Conservation (phyloP, 257 asterid genomes). For the Primulina eburnea region DNA sequence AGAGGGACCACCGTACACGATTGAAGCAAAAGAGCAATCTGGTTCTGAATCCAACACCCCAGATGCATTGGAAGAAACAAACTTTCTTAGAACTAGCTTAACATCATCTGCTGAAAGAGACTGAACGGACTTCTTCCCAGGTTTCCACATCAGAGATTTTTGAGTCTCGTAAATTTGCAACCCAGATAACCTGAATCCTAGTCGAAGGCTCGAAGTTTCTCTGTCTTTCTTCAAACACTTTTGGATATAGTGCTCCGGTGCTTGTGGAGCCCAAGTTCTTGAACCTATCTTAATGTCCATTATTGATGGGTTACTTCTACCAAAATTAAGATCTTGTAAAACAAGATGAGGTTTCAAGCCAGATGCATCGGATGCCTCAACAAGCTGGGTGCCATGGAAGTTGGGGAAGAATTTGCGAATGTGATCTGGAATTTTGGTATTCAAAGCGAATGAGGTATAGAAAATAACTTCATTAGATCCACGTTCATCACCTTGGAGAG, state of each 20-base stretch:
- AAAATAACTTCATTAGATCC: constrained; percentile 70
- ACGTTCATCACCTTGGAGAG: constrained; percentile 81
- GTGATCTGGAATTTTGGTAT: constrained; percentile 54
- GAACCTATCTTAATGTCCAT: constrained; percentile 89
- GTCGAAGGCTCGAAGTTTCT: constrained; percentile 46
- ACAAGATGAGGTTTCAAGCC: constrained; percentile 72
- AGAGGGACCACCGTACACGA: constrained; percentile 70
- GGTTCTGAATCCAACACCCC: constrained; percentile 37
- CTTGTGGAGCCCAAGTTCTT: constrained; percentile 78
- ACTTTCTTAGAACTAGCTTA: constrained; percentile 47
- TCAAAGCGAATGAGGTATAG: constrained; percentile 62
- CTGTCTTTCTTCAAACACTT: constrained; percentile 36
- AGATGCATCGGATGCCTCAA: constrained; percentile 90
- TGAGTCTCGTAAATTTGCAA: constrained; percentile 43
- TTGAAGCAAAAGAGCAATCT: constrained; percentile 77
- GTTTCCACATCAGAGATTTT: constrained; percentile 64
- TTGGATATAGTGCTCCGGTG: constrained; percentile 52
- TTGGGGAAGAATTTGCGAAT: constrained; percentile 64
- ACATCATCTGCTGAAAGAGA: constrained; percentile 54
- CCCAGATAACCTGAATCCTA: constrained; percentile 89
- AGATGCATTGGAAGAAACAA: constrained; percentile 52
- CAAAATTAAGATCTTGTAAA: constrained; percentile 50
- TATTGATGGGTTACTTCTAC: constrained; percentile 58
- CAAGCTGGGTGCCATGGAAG: constrained; percentile 68
- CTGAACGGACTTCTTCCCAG: constrained; percentile 43